Conservation (phyloP, 2,329 filamentous ascomycete genomes). For the Harringtonia lauricola region DNA sequence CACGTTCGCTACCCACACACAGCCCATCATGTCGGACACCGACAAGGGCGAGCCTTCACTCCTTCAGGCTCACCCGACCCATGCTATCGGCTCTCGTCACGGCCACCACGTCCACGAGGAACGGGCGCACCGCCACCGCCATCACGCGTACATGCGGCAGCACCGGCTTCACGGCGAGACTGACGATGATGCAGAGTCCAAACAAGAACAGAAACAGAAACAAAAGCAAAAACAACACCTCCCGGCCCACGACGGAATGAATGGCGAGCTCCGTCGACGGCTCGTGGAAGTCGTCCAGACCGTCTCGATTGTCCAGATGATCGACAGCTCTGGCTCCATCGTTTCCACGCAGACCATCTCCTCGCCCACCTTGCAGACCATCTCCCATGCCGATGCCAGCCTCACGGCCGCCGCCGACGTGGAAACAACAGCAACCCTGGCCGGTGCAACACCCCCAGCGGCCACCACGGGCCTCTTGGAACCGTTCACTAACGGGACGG, state of each 20-base stretch:
- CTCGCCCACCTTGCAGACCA: slow-evolving; percentile 24
- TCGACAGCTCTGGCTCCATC: slow-evolving; percentile 35
- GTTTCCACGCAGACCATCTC: slow-evolving; percentile 32
- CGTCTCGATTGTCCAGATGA: slow-evolving; percentile 41
- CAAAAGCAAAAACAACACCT: too few relatives aligned
- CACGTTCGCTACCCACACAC: neutral
- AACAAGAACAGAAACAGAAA: too few relatives aligned
- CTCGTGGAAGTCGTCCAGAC: slow-evolving; percentile 41
- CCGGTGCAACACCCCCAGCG: too few relatives aligned
- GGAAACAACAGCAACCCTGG: neutral
- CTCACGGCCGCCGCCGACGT: neutral
- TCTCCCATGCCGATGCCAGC: neutral
- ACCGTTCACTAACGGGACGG: too few relatives aligned
- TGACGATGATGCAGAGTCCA: too few relatives aligned
- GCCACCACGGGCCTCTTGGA: too few relatives aligned
- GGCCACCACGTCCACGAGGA: neutral
- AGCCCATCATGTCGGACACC: slow-evolving; percentile 34
- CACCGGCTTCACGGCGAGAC: too few relatives aligned
- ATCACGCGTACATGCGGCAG: too few relatives aligned
- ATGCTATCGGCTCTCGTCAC: slow-evolving; percentile 8
- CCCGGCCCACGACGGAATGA: neutral
- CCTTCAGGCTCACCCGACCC: slow-evolving; percentile 29
- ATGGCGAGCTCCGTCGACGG: slow-evolving; percentile 16
- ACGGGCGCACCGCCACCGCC: too few relatives aligned
- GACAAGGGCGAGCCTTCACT: slow-evolving; percentile 35